Base-by-base conservation (phyloP, 2,329 filamentous ascomycete genomes). In the Colletotrichum liriopes region DNA sequence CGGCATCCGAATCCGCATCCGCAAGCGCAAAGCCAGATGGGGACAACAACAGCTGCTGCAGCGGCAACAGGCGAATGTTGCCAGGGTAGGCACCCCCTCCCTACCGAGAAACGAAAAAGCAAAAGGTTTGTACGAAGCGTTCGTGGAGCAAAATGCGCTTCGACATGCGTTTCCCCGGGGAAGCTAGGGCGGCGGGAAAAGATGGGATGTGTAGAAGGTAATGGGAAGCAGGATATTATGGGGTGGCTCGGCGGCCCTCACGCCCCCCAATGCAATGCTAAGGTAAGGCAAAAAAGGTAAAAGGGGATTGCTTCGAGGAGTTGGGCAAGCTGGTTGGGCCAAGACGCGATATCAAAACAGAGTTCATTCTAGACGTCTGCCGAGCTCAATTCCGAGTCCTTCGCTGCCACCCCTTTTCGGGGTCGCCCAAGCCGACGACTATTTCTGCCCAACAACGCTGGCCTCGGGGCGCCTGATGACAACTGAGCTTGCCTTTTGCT, bases 101-200 rank as follows among this genome's bases (percentile, higher is more conserved):
- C 64, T 58, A 67, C 52, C 58, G 43, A 49, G 35, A 14, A 55
- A 32, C 3, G 18, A 29, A 45, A 16, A 12, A 29, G 23, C 3
- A 29, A 45, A 49, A 59, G 26, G 58, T 45, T 58, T n/a, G 37
- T 54, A 37, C 69, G 65, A 63, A 47, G 58, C 39, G 51, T 58
- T 59, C 59, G 59, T 72, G 65, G 65, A 65, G 69, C 60, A 55
- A 65, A n/a, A 58, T 35, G 69, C 65, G 69, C 69, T 72, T 72
- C 69, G 69, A 72, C 69, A 72, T 69, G 69, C 69, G 69, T 16
- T 59, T 41, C 39, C 18, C 16, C 29, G 51, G 26, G 56, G 45
- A 23, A 39, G 18, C 7, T 16, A 20, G 43, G 51, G 32, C 67
- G 37, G 64, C 26, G 67, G 39, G 62, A 35, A 51, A 20, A 56